Base-by-base conservation (phyloP, 805 yeast species). In the Lachancea meyersii region DNA sequence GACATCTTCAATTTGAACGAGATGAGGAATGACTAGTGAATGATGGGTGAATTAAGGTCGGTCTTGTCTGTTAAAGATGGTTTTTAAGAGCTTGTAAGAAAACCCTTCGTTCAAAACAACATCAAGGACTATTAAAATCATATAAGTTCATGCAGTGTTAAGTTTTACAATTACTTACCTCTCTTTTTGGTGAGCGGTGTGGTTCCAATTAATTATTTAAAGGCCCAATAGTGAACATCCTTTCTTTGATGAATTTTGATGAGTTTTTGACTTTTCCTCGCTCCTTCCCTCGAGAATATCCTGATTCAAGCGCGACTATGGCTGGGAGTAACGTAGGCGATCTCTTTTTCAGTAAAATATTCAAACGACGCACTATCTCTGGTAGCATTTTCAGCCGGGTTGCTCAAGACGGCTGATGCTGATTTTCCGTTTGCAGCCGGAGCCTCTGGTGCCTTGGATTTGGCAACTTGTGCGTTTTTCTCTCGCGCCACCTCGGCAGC, bases 301-400 rank as follows among this genome's bases (percentile, higher is more conserved):
- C 13, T 5, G 14, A 10, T 14, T 34, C 28, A 34, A 22, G 28
- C 37, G 18, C 19, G 26, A 34, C 37, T 34, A 18, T 34, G 37
- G 13, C 19, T 10, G 5, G 37, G 37, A 11, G 18, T 34, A 10
- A 41, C 45, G 22, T 41, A 37, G 18, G 48, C 36, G 14, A 54
- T 43, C 40, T 57, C 59, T 37, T 53, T 56, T 35, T 53, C 60
- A 14, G 51, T 50, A 17, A 48, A 51, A 37, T 52, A 52, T 38
- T 57, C 61, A 30, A 40, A 55, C 31, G 49, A 41, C 6, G 60
- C 52, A 22, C 48, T 45, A 13, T 49, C 50, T 28, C 40, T 47
- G 22, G 38, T 38, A 21, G 22, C 35, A 16, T 32, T 17, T 18
- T 6, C 11, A n/a, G 16, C 20, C 14, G 17, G 16, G 14, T 41